Evolutionary conservation across 2,329 filamentous ascomycete species (phyloP).

Genomic region (Aureobasidium melanogenum): DNA sequence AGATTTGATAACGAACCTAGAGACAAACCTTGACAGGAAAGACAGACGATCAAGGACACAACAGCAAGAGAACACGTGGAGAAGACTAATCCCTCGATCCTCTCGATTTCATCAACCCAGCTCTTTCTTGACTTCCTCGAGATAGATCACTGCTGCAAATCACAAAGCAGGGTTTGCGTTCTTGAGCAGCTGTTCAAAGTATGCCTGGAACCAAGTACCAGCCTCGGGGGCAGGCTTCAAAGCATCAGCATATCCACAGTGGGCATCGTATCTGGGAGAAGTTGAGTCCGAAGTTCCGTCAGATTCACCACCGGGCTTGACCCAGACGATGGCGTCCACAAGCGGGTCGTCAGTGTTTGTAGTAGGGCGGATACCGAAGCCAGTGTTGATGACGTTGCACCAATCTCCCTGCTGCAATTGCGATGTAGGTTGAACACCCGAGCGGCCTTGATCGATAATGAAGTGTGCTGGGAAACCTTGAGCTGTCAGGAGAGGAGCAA

Average conservation of each 20-base stretch:
- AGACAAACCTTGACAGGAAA: not conserved
- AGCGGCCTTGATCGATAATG: slow-evolving; percentile 48
- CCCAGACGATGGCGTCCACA: slow-evolving; percentile 60
- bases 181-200: slow-evolving; percentile 28
- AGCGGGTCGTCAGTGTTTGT: slow-evolving; percentile 51
- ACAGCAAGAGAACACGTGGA: not conserved
- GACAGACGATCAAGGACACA: not conserved
- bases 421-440: slow-evolving; percentile 49
- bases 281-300: slow-evolving; percentile 23
- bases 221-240: slow-evolving; percentile 51
- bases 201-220: slow-evolving; percentile 55
- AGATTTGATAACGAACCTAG: not conserved
- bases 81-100: not conserved
- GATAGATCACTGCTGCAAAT: not conserved
- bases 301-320: slow-evolving; percentile 56
- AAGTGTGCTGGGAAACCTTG: slow-evolving; percentile 46
- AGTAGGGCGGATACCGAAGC: slow-evolving; percentile 56
- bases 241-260: slow-evolving; percentile 38
- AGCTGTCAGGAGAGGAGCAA: slow-evolving; percentile 39
- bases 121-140: not conserved
- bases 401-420: slow-evolving; percentile 55
- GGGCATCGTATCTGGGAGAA: slow-evolving; percentile 29
- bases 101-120: not conserved
- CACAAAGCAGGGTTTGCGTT: slow-evolving; percentile 26
- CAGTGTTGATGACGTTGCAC: slow-evolving; percentile 56